A percentile compares a stretch with the other conserved stretches of the same genome.
phyloP scores from a whole-genome alignment of 768 basidiomycete species.

The Leucocoprinus leucothites region DNA sequence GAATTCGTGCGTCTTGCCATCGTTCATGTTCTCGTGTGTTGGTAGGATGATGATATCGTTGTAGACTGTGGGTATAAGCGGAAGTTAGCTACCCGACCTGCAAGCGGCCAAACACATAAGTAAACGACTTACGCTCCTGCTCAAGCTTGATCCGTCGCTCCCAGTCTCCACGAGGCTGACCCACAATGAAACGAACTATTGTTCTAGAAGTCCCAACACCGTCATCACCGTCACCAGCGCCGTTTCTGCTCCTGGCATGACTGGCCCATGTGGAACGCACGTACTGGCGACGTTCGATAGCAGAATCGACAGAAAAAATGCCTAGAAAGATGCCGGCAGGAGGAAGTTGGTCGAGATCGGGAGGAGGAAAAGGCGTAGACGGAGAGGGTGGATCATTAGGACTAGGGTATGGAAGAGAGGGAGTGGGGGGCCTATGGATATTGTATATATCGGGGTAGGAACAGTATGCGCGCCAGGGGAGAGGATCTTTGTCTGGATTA shows the following conservation, averaged over 20 bases:
- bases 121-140: slow-evolving; percentile 73
- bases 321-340: slow-evolving; percentile 88
- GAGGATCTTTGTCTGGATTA: slow-evolving; percentile 92
- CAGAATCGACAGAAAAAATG: slow-evolving; percentile 86
- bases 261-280: slow-evolving; percentile 89
- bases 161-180: slow-evolving; percentile 77
- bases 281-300: slow-evolving; percentile 80
- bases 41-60: slow-evolving; percentile 86
- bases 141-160: slow-evolving; percentile 79
- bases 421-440: slow-evolving; percentile 39
- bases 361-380: slow-evolving; percentile 60
- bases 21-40: slow-evolving; percentile 92
- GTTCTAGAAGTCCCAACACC: slow-evolving; percentile 79
- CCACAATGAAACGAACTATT: slow-evolving; percentile 86
- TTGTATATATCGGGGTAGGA: slow-evolving; percentile 52
- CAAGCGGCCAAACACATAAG: slow-evolving; percentile 9
- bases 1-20: slow-evolving; percentile 88
- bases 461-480: slow-evolving; percentile 95
- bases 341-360: slow-evolving; percentile 65
- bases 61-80: slow-evolving; percentile 50
- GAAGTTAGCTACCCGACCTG: slow-evolving; percentile 12
- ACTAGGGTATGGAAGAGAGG: slow-evolving; percentile 33
- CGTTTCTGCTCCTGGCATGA: slow-evolving; percentile 74
- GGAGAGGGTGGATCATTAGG: slow-evolving; percentile 31
- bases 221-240: slow-evolving; percentile 66